These are phyloP conservation scores for Pisolithus thermaeus DNA, from an alignment of 1,284 basidiomycete genomes.

Conservation along the genomic window DNA sequence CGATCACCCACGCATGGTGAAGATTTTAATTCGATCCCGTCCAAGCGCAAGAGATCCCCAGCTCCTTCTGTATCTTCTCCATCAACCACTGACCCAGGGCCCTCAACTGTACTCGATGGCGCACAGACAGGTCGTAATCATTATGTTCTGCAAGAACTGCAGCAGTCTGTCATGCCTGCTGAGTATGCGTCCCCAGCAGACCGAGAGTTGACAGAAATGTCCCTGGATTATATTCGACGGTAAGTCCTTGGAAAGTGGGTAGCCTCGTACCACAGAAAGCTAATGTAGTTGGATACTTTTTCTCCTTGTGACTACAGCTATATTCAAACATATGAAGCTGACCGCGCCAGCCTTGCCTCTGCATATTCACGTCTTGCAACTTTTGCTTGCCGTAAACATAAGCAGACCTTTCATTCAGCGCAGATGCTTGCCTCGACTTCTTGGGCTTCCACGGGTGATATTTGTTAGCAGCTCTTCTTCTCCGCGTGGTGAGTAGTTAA, in stretches of 20 bases:
- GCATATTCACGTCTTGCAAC: conserved; percentile 26
- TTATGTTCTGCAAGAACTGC: neutral
- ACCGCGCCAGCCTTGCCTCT: conserved; percentile 26
- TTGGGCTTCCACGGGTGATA: neutral
- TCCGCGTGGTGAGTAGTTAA: neutral
- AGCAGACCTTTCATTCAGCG: too few relatives aligned
- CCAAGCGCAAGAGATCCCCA: too few relatives aligned
- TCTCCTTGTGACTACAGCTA: too few relatives aligned
- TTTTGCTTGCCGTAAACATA: conserved; percentile 22
- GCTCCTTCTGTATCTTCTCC: too few relatives aligned
- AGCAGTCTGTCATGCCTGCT: neutral
- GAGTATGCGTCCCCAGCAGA: conserved; percentile 10
- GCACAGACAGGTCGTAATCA: neutral
- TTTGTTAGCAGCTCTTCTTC: neutral
- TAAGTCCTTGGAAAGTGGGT: conserved; percentile 11
- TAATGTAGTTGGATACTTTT: conserved; percentile 4
- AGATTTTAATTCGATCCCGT: too few relatives aligned
- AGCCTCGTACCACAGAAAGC: neutral
- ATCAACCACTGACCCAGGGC: neutral
- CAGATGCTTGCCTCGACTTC: too few relatives aligned
- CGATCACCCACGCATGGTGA: too few relatives aligned
- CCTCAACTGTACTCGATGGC: neutral
- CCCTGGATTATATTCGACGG: conserved; percentile 25
- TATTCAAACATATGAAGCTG: conserved; percentile 22
- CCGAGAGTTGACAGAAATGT: conserved; percentile 25